These are phyloP conservation scores for Caryopteris hybrid DNA, from an alignment of 305 asterid genomes.

Conservation along the genomic window DNA sequence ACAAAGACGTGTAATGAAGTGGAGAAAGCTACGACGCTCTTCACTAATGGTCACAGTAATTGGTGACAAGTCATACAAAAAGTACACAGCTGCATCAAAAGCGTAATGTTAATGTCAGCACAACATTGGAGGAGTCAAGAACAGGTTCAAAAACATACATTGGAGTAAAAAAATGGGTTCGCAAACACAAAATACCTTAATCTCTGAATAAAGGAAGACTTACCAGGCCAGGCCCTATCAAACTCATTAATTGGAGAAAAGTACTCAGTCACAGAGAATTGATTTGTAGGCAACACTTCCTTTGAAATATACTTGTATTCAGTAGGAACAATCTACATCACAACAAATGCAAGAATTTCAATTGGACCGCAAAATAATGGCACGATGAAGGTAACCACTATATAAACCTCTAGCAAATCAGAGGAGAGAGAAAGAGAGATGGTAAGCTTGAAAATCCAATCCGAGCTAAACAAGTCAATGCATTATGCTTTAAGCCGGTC, in stretches of 20 bases:
- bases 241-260: constrained; percentile 77
- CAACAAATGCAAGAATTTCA: constrained; percentile 17
- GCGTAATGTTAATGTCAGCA: constrained; percentile 6
- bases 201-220: constrained; percentile 17
- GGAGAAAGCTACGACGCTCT: constrained; percentile 98
- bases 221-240: constrained; percentile 94
- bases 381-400: constrained; percentile 9
- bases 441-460: not conserved
- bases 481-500: not conserved
- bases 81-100: constrained; percentile 79
- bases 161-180: no score
- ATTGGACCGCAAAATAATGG: not conserved
- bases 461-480: not conserved
- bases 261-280: constrained; percentile 93
- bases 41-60: constrained; percentile 94
- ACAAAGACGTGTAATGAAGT: constrained; percentile 94
- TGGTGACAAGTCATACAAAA: constrained; percentile 94
- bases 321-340: constrained; percentile 87
- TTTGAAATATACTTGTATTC: constrained; percentile 85
- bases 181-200: not conserved
- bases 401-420: not conserved
- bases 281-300: constrained; percentile 89
- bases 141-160: not conserved
- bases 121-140: not conserved
- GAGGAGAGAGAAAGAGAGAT: not conserved